Conservation (phyloP, 2,329 filamentous ascomycete genomes). For the Hypoxylon sp. region DNA sequence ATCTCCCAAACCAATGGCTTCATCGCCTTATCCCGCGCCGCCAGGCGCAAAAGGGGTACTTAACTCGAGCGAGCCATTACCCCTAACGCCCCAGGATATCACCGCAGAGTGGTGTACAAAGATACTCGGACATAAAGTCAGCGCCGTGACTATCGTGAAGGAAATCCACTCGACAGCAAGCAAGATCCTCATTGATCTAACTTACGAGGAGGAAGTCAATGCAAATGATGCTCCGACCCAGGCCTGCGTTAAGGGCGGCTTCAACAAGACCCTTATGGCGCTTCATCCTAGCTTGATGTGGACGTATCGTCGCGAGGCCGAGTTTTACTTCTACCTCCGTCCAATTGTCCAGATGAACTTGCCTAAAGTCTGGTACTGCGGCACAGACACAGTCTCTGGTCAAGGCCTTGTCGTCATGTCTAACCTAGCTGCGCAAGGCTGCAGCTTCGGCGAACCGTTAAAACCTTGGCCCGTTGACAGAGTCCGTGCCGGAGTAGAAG, state of each 20-base stretch:
- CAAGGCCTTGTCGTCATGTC: constrained; percentile 26
- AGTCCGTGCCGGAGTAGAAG: constrained; percentile 25
- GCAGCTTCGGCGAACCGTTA: constrained; percentile 22
- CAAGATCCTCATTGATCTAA: constrained; percentile 23
- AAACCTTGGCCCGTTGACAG: constrained; percentile 28
- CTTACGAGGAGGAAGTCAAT: constrained; percentile 7
- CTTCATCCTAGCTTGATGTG: constrained; percentile 14
- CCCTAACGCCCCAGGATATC: constrained; percentile 20
- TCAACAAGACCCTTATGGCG: constrained; percentile 16
- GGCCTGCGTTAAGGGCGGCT: constrained; percentile 25
- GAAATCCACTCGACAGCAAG: constrained; percentile 31
- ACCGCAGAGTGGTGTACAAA: constrained; percentile 25
- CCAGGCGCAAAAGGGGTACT: constrained; percentile 12
- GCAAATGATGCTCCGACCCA: constrained; percentile 6
- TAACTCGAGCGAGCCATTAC: constrained; percentile 13
- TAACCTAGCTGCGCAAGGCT: constrained; percentile 16
- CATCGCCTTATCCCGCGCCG: constrained; percentile 7
- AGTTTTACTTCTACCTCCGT: constrained; percentile 22
- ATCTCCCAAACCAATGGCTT: constrained; percentile 7
- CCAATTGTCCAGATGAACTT: constrained; percentile 27
- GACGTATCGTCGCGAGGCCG: constrained; percentile 30
- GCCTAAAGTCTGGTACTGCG: constrained; percentile 24
- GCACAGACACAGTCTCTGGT: constrained; percentile 16
- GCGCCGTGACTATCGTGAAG: constrained; percentile 12
- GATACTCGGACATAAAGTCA: constrained; percentile 17